phyloP scores from a whole-genome alignment of 495 filamentous ascomycete species.

The Elaphomyces granulatus region DNA sequence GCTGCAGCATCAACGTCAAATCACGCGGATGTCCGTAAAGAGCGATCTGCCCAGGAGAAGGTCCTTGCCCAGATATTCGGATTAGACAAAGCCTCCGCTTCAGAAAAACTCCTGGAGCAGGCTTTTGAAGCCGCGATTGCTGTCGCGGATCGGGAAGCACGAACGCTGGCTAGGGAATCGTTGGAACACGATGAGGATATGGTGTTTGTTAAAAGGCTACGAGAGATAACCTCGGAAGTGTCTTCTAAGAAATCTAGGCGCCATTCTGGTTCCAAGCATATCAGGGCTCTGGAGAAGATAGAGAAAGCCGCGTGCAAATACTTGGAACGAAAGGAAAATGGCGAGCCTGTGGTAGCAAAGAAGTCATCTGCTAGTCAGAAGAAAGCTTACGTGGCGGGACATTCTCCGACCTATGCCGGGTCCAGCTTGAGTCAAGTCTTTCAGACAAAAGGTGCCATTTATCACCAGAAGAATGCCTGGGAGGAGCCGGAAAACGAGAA shows the following conservation, averaged over 20 bases:
- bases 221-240: slow-evolving; percentile 16
- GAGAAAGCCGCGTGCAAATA: slow-evolving; percentile 31
- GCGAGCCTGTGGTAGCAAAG: background rate
- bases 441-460: background rate
- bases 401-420: background rate
- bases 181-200: slow-evolving; percentile 17
- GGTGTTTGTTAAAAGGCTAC: slow-evolving; percentile 30
- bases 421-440: background rate
- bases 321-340: slow-evolving; percentile 7
- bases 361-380: background rate
- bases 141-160: slow-evolving; percentile 11
- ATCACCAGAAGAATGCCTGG: background rate
- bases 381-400: background rate
- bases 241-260: slow-evolving; percentile 4
- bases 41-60: slow-evolving; percentile 37
- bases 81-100: slow-evolving; percentile 18
- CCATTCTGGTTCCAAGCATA: slow-evolving; percentile 7
- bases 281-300: slow-evolving; percentile 27
- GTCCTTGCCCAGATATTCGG: slow-evolving; percentile 41
- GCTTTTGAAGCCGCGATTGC: slow-evolving; percentile 18
- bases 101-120: slow-evolving; percentile 11
- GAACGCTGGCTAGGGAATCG: background rate
- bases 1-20: slow-evolving; percentile 4
- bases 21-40: slow-evolving; percentile 25
- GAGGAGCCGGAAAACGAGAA: background rate